These are phyloP conservation scores for Fusarium sublunatum DNA, from an alignment of 2,329 filamentous ascomycete genomes.

Conservation along the genomic window DNA sequence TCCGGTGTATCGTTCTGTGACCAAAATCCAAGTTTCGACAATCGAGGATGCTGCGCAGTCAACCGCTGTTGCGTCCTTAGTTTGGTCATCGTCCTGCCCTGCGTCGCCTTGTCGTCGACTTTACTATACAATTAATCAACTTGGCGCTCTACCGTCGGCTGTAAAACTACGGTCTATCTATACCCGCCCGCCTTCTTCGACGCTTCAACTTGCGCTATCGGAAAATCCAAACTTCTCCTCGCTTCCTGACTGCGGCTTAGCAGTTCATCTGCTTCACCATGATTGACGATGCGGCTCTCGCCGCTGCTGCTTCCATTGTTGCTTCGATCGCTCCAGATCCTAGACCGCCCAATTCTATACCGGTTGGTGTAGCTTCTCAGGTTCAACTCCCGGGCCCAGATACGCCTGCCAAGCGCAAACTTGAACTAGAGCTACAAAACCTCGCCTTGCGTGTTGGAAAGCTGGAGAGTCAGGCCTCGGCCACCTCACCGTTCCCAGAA, in stretches of 20 bases:
- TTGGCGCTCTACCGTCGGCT: constrained; percentile 10
- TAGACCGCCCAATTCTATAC: constrained; percentile 53
- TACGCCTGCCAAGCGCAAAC: constrained; percentile 77
- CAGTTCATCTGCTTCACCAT: constrained; percentile 51
- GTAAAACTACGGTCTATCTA: constrained; percentile 15
- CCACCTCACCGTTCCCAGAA: constrained; percentile 74
- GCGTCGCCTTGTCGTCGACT: constrained; percentile 14
- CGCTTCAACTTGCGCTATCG: constrained; percentile 19
- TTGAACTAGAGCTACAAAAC: constrained; percentile 86
- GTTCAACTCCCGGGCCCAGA: constrained; percentile 82
- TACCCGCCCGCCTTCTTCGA: constrained; percentile 14
- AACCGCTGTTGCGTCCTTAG: constrained; percentile 33
- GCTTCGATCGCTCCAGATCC: constrained; percentile 62
- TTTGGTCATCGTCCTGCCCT: constrained; percentile 27
- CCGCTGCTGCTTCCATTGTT: constrained; percentile 65
- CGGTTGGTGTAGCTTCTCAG: constrained; percentile 58
- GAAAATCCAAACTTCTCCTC: constrained; percentile 4
- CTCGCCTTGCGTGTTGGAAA: constrained; percentile 82
- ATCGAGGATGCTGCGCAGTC: constrained; percentile 40
- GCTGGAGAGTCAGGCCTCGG: constrained; percentile 81
- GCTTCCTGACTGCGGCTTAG: constrained; percentile 45
- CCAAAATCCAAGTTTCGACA: constrained; percentile 16
- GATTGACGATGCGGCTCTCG: constrained; percentile 67
- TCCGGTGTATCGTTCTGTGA: constrained; percentile 25
- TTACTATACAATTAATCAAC: constrained; percentile 15